phyloP scores from a whole-genome alignment of 805 yeast species.

The Starmera quercuum region DNA sequence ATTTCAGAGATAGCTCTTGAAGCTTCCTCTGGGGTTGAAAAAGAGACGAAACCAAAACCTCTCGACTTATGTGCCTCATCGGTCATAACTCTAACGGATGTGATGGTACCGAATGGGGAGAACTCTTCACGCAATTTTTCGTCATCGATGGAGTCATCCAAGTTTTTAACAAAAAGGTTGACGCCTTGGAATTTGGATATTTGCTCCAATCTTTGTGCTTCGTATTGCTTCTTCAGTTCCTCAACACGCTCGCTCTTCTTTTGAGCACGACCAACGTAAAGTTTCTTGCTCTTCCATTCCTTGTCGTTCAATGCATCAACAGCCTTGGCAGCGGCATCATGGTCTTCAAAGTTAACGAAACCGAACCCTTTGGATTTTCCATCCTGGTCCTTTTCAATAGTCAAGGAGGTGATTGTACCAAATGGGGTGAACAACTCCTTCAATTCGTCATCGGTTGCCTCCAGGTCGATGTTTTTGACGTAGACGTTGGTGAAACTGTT shows the following conservation, averaged over 20 bases:
- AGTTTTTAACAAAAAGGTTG: constrained; percentile 92
- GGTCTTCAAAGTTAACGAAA: constrained; percentile 84
- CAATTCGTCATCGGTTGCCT: constrained; percentile 64
- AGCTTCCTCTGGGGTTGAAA: constrained; percentile 97
- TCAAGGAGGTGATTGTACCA: constrained; percentile 81
- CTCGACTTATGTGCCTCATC: constrained; percentile 92
- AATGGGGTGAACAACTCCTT: constrained; percentile 59
- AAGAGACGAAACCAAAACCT: constrained; percentile 98
- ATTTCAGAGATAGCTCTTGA: constrained; percentile 96
- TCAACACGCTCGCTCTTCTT: constrained; percentile 96
- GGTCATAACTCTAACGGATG: constrained; percentile 94
- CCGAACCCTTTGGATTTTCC: constrained; percentile 95
- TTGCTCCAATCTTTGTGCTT: constrained; percentile 85
- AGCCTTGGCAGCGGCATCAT: constrained; percentile 83
- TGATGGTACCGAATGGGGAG: constrained; percentile 86
- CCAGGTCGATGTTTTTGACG: constrained; percentile 80
- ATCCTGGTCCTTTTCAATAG: constrained; percentile 71
- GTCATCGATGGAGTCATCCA: constrained; percentile 89
- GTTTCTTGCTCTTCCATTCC: constrained; percentile 77
- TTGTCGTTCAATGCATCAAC: constrained; percentile 85
- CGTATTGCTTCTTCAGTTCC: constrained; percentile 92
- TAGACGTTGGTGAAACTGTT: constrained; percentile 94
- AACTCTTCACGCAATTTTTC: constrained; percentile 89
- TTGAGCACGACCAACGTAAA: constrained; percentile 98
- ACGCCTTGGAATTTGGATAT: constrained; percentile 94